These are phyloP conservation scores for Tetracentron sinense DNA, from an alignment of 164 flowering plant genomes.

Conservation along the genomic window DNA sequence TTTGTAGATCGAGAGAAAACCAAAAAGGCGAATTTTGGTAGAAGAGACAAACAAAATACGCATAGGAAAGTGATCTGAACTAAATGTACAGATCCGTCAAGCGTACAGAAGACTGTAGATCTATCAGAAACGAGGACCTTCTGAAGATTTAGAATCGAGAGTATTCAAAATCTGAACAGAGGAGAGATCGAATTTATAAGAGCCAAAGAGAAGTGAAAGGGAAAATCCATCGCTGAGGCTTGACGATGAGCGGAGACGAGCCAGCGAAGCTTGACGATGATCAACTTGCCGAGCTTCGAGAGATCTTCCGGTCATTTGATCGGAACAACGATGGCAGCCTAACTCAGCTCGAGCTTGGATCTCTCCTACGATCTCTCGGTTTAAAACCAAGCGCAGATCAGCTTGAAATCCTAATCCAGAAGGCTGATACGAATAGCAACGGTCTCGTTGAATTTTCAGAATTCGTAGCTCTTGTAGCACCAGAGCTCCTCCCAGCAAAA, in stretches of 20 bases:
- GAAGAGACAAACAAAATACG: too few relatives aligned
- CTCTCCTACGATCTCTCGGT: slow-evolving; percentile 75
- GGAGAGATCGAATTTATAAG: neutral
- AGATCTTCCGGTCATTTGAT: slow-evolving; percentile 83
- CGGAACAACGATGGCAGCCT: slow-evolving; percentile 88
- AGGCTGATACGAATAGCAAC: slow-evolving; percentile 76
- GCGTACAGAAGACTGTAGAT: neutral
- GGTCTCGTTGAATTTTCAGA: slow-evolving; percentile 85
- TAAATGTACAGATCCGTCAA: too few relatives aligned
- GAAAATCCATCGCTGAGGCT: neutral
- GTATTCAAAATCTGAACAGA: too few relatives aligned
- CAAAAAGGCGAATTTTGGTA: too few relatives aligned
- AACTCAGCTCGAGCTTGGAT: slow-evolving; percentile 78
- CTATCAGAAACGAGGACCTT: neutral
- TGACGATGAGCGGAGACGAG: slow-evolving; percentile 31
- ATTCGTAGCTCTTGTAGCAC: slow-evolving; percentile 77
- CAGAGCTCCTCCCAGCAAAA: slow-evolving; percentile 63
- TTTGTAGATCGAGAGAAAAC: too few relatives aligned
- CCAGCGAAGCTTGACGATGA: slow-evolving; percentile 66
- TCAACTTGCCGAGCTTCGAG: slow-evolving; percentile 71
- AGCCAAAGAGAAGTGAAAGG: too few relatives aligned
- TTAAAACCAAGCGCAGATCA: slow-evolving; percentile 74
- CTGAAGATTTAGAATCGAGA: neutral
- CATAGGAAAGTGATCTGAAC: too few relatives aligned
- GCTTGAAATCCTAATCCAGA: slow-evolving; percentile 58